Percentiles rank a stretch among this genome's conserved stretches.
Evolutionary conservation across 1,139 yeast genomes (phyloP).

Genomic region (Yamadazyma triangularis): DNA sequence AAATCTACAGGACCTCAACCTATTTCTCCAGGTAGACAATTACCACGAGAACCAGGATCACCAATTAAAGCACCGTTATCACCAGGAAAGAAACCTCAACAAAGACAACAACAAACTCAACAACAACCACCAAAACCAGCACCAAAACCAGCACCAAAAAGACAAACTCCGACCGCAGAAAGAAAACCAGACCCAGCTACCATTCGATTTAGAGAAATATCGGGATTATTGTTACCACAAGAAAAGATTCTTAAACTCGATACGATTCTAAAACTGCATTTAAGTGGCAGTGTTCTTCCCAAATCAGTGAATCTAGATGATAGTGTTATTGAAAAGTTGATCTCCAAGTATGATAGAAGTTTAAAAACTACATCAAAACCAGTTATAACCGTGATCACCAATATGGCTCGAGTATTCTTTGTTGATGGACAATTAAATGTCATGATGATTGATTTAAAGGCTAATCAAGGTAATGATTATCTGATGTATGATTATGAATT

Average conservation of each 20-base stretch:
- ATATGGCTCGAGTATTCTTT: slow-evolving; percentile 41
- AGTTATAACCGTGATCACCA: slow-evolving; percentile 47
- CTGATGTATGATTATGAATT: slow-evolving; percentile 80
- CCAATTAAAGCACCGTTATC: slow-evolving; percentile 5
- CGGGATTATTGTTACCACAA: slow-evolving; percentile 25
- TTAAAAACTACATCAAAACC: slow-evolving; percentile 33
- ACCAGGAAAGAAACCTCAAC: neutral
- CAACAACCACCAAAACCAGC: neutral
- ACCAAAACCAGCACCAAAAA: slow-evolving; percentile 1
- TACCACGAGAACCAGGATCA: neutral
- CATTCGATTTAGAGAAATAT: slow-evolving; percentile 32
- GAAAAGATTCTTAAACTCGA: slow-evolving; percentile 45
- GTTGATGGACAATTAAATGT: slow-evolving; percentile 35
- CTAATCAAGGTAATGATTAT: slow-evolving; percentile 54
- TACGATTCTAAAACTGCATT: slow-evolving; percentile 33
- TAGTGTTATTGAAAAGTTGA: slow-evolving; percentile 35
- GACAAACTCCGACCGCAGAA: slow-evolving; percentile 8
- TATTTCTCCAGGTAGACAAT: neutral
- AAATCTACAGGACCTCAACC: slow-evolving; percentile 5
- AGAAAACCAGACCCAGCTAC: slow-evolving; percentile 1
- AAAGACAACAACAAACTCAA: neutral
- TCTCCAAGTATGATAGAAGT: slow-evolving; percentile 29
- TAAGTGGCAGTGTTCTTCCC: slow-evolving; percentile 23
- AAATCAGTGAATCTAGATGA: slow-evolving; percentile 28
- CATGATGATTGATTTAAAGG: slow-evolving; percentile 41